phyloP scores from a whole-genome alignment of 2,329 filamentous ascomycete species.

The Penicillium sp. region DNA sequence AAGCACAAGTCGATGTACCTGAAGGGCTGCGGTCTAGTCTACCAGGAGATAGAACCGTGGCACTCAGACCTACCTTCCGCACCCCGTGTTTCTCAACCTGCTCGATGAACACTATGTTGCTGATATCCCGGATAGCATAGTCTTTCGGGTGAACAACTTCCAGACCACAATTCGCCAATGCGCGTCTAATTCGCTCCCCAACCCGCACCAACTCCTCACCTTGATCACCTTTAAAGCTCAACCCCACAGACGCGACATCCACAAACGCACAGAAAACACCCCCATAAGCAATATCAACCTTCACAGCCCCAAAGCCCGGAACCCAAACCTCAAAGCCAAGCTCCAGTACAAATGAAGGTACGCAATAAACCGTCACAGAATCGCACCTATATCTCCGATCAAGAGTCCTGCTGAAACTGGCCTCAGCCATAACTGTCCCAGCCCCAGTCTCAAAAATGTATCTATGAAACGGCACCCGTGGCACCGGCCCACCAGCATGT shows the following conservation, averaged over 20 bases:
- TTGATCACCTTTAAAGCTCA: not conserved
- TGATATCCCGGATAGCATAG: not conserved
- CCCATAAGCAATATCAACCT: slow-evolving; percentile 4
- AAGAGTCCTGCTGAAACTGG: not conserved
- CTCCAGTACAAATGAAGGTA: slow-evolving; percentile 3
- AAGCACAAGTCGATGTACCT: slow-evolving; percentile 3
- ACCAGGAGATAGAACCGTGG: slow-evolving; percentile 2
- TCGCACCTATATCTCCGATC: not conserved
- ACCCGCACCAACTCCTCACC: not conserved
- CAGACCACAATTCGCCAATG: not conserved
- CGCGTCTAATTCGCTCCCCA: slow-evolving; percentile 1
- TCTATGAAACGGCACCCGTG: not conserved
- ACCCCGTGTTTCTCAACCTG: not conserved
- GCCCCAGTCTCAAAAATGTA: slow-evolving; percentile 4
- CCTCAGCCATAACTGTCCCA: not conserved
- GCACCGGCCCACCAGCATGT: not conserved
- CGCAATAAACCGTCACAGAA: not conserved
- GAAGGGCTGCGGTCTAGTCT: slow-evolving; percentile 3
- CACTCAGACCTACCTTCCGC: not conserved
- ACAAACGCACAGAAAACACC: slow-evolving; percentile 9
- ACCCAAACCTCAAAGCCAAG: not conserved
- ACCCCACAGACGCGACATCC: not conserved
- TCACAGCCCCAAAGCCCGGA: not conserved
- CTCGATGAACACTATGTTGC: slow-evolving; percentile 1
- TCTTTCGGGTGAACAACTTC: slow-evolving; percentile 1